These are phyloP conservation scores for Nidularia sp. DNA, from an alignment of 768 basidiomycete species.

Conservation along the genomic window DNA sequence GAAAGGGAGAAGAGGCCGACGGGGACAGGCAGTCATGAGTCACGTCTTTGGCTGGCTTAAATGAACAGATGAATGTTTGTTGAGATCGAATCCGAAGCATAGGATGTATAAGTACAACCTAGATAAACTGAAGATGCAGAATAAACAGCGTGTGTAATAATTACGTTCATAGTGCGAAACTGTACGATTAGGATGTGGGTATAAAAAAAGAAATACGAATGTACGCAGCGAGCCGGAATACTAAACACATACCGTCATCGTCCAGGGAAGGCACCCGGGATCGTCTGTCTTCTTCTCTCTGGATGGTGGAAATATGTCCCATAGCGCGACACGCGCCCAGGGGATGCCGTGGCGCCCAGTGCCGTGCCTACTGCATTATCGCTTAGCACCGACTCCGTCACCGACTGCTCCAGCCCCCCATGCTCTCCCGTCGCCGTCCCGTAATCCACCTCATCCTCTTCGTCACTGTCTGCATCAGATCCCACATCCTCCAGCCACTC, in stretches of 20 bases:
- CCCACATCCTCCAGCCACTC: conserved; percentile 55
- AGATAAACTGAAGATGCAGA: no score
- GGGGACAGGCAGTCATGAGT: no score
- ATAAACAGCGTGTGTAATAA: no score
- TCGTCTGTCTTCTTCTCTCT: conserved; percentile 53
- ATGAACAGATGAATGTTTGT: no score
- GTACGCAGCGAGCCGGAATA: no score
- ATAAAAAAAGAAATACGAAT: no score
- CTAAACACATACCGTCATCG: conserved; percentile 1
- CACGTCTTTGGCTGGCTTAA: no score
- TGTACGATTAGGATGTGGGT: no score
- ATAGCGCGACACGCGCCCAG: conserved; percentile 54
- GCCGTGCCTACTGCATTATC: conserved; percentile 6
- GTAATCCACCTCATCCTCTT: conserved; percentile 53
- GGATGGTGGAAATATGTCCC: conserved; percentile 87
- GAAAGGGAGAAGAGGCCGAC: no score
- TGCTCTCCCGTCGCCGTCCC: conserved; percentile 14
- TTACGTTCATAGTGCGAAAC: no score
- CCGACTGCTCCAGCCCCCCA: conserved; percentile 18
- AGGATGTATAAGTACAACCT: no score
- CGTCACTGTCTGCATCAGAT: conserved; percentile 33
- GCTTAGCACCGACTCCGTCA: conserved; percentile 21
- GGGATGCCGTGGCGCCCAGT: conserved; percentile 10
- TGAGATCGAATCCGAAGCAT: no score
- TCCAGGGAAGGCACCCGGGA: conserved; percentile 61